Base-by-base conservation (phyloP, 2,329 filamentous ascomycete species). In the Alternaria postmessia region DNA sequence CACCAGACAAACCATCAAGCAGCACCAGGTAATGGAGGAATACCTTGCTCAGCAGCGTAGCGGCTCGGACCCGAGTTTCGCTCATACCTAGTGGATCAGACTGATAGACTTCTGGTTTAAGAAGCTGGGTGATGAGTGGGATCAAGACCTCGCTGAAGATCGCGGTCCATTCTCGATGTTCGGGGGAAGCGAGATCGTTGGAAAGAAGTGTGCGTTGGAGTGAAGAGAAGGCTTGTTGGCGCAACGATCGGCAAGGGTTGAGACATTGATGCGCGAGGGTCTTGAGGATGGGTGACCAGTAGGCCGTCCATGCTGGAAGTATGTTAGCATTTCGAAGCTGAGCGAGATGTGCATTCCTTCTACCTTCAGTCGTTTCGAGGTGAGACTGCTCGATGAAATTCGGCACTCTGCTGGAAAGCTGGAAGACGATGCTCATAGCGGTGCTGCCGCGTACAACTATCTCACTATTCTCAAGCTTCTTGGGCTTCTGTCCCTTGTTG, bases 121-220 rank as follows among this genome's bases (percentile, higher is more conserved):
- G 84, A 2, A 99, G 85, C 63, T 91, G 88, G 36, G 91, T 85
- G 63, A 98, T 94, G 14, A 99, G 84, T 1, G 95, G 95, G 78
- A 99, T 97, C 16, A 99, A 84, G 2, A 98, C 94, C 75, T 97
- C 91, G 64, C 89, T 88, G 78, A 99, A 99, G 52, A 99, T 97
- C 41, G 93, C 92, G 0, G 91, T 95, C 94, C 95, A 98, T 80
- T 96, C 92, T 66, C 92, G 88, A 72, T 96, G 91, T 62, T 95
- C 90, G 49, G 86, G 88, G n/a, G 90, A 91, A 1, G 91, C 92
- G 39, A 98, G 85, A 62, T 95, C 90, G 0, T 92, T 90, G 2
- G 93, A 95, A 1, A 98, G 85, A 1, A 99, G 85, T 2, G 92
- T 91, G 56, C 94, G 87, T 76, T 98, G 94, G 16, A 99, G 84